Percentiles rank a stretch among this genome's conserved stretches.
These are phyloP conservation scores for Solanum neorickii DNA, from an alignment of 257 asterid species.

Conservation along the genomic window DNA sequence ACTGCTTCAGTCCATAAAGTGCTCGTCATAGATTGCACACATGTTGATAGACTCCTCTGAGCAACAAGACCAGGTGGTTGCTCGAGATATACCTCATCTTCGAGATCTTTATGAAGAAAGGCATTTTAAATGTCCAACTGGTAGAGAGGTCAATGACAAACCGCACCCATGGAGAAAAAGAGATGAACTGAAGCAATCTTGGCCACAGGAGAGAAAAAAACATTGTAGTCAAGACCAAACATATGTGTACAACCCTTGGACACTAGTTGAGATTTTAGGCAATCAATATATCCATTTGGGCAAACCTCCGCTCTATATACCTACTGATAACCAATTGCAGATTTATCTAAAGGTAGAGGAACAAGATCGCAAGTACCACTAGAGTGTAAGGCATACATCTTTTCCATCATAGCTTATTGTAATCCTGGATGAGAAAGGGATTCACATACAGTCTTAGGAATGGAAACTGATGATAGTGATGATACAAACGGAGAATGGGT, in stretches of 20 bases:
- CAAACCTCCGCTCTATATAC: background rate
- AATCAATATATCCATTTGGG: background rate
- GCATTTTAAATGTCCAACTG: no score
- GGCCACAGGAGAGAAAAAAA: background rate
- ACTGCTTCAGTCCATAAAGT: background rate
- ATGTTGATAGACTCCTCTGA: background rate
- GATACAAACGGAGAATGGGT: background rate
- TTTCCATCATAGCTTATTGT: background rate
- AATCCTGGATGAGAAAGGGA: background rate
- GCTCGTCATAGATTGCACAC: background rate
- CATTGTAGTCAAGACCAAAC: background rate
- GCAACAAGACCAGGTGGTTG: background rate
- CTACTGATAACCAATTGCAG: background rate
- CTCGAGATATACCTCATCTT: background rate
- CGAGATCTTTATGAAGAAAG: no score
- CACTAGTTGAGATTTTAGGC: background rate
- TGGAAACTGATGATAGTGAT: background rate
- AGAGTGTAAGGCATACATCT: background rate
- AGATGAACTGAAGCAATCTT: background rate
- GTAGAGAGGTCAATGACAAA: no score
- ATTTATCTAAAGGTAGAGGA: background rate
- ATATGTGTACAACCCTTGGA: no score
- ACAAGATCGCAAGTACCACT: background rate
- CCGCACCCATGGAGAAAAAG: background rate
- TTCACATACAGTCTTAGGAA: background rate